Conservation (phyloP, 768 basidiomycete genomes). For the Suillus luteus region DNA sequence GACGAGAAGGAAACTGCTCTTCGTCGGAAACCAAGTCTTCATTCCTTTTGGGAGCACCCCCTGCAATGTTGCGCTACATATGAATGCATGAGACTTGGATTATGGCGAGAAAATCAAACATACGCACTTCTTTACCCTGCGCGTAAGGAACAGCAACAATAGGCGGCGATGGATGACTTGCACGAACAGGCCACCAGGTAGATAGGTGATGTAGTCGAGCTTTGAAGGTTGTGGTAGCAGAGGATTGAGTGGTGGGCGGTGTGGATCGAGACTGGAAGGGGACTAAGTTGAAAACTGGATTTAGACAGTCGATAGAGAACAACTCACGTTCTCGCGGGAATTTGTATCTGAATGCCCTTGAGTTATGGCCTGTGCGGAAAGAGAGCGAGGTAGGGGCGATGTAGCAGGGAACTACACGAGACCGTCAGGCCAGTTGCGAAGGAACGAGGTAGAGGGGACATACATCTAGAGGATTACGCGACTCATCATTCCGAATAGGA, state of each 20-base stretch:
- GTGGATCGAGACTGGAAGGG: neutral
- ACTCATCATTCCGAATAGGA: neutral
- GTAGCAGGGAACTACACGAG: neutral
- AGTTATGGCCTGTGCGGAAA: neutral
- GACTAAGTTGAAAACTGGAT: neutral
- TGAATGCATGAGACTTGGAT: neutral
- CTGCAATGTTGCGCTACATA: neutral
- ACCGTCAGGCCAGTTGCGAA: neutral
- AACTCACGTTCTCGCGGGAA: neutral
- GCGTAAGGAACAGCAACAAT: neutral
- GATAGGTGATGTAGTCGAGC: too few relatives aligned
- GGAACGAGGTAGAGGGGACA: neutral
- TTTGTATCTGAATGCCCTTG: too few relatives aligned
- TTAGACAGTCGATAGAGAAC: neutral
- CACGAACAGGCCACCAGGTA: neutral
- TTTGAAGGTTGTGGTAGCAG: neutral
- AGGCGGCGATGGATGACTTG: neutral
- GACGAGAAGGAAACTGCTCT: neutral
- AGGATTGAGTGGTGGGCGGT: too few relatives aligned
- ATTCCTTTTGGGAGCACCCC: neutral
- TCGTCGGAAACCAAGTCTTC: neutral
- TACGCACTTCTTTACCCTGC: neutral
- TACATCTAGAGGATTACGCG: neutral
- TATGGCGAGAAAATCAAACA: neutral
- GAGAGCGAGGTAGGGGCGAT: neutral